Conservation (phyloP, 345 rosid genomes). For the Durio zibethinus region DNA sequence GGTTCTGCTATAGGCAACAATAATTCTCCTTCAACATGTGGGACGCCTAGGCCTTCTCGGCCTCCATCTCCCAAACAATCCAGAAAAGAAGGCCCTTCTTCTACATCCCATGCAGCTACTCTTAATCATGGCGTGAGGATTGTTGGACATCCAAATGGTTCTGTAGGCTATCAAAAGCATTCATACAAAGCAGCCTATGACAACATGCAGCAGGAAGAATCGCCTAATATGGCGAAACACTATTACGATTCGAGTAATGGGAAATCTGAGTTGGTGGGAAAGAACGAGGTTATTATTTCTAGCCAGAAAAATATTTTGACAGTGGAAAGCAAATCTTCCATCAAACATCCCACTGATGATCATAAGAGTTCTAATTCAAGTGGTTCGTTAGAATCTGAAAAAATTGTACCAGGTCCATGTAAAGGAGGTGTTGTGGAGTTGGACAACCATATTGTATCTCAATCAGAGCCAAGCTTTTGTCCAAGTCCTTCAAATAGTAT, state of each 20-base stretch:
- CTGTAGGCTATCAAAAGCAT: slow-evolving; percentile 31
- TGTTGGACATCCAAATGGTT: slow-evolving; percentile 25
- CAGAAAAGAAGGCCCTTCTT: slow-evolving; percentile 29
- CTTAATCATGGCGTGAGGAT: slow-evolving; percentile 21
- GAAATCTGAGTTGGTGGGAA: slow-evolving; percentile 23
- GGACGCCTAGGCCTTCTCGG: slow-evolving; percentile 21
- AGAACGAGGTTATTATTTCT: slow-evolving; percentile 17
- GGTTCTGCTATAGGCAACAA: slow-evolving; percentile 25
- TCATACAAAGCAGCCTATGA: slow-evolving; percentile 14
- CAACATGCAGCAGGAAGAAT: slow-evolving; percentile 30
- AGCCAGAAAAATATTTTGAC: slow-evolving; percentile 20
- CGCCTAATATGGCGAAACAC: slow-evolving; percentile 28
- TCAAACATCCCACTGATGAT: slow-evolving; percentile 34
- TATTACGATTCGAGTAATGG: slow-evolving; percentile 28
- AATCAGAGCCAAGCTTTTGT: slow-evolving; percentile 39
- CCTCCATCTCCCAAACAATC: slow-evolving; percentile 48
- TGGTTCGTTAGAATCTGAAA: slow-evolving; percentile 40
- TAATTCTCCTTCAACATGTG: slow-evolving; percentile 26
- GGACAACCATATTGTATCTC: slow-evolving; percentile 34
- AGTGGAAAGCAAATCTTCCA: slow-evolving; percentile 35
- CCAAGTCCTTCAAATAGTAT: slow-evolving; percentile 64
- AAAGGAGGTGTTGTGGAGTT: slow-evolving; percentile 31
- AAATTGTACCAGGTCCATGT: slow-evolving; percentile 24
- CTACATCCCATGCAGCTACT: slow-evolving; percentile 13
- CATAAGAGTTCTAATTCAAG: slow-evolving; percentile 34